Percentiles rank a stretch among this genome's conserved stretches.
Evolutionary conservation across 225 moss, liverwort and hornwort species (phyloP).

Genomic region (Straminergon stramineum): DNA sequence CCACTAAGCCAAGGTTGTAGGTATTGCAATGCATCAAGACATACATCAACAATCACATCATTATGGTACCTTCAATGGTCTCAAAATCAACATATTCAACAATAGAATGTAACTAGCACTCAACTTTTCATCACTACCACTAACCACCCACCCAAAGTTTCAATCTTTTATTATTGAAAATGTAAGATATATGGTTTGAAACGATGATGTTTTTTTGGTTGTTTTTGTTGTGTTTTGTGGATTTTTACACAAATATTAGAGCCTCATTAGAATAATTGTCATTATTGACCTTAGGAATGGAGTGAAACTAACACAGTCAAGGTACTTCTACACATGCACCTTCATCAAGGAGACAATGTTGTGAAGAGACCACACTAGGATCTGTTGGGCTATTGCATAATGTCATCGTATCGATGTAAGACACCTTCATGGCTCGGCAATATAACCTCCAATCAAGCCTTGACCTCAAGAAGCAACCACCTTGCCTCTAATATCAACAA

Average conservation of each 20-base stretch:
- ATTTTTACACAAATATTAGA: background rate
- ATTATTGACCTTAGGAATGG: rapidly evolving
- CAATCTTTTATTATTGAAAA: background rate
- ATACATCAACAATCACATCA: background rate
- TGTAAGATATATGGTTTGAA: background rate
- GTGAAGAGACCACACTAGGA: rapidly evolving
- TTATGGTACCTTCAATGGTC: background rate
- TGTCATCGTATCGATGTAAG: rapidly evolving
- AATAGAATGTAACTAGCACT: background rate
- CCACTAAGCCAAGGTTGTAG: no score
- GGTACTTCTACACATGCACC: background rate
- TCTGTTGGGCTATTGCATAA: rapidly evolving
- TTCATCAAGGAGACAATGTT: background rate
- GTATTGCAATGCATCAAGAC: background rate
- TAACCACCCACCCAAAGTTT: background rate
- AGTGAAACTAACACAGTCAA: rapidly evolving
- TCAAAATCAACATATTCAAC: background rate
- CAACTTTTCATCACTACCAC: rapidly evolving
- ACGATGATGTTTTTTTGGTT: background rate
- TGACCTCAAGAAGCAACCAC: rapidly evolving
- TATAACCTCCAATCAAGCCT: rapidly evolving
- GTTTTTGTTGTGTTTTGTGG: rapidly evolving
- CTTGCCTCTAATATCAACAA: rapidly evolving
- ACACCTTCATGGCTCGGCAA: background rate
- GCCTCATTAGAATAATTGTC: rapidly evolving